phyloP scores from a whole-genome alignment of 495 filamentous ascomycete genomes.

The Tuber indicum region DNA sequence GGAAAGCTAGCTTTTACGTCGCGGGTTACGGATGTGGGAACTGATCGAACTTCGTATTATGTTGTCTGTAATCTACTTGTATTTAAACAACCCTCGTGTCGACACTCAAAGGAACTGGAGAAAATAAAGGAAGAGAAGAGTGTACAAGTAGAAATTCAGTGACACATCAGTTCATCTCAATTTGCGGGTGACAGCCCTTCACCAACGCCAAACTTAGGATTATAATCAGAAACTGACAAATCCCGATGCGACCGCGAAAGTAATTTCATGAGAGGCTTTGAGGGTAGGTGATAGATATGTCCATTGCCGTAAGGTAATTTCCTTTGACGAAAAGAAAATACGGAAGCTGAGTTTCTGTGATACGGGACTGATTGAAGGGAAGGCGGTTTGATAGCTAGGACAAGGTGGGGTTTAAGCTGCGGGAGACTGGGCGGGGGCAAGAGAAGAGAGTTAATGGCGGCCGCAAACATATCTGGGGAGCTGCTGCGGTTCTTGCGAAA shows the following conservation, averaged over 20 bases:
- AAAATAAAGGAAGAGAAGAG: not conserved
- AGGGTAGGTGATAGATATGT: not conserved
- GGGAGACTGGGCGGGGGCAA: not conserved
- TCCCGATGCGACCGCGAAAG: not conserved
- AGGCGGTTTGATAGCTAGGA: not conserved
- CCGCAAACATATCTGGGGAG: not conserved
- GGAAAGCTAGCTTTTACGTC: not conserved
- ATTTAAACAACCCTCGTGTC: not conserved
- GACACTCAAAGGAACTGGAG: not conserved
- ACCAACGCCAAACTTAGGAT: not conserved
- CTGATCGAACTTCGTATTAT: not conserved
- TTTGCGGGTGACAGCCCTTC: not conserved
- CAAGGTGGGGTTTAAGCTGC: not conserved
- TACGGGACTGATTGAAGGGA: too few relatives aligned
- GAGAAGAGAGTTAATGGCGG: too few relatives aligned
- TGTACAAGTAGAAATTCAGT: not conserved
- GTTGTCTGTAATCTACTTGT: too few relatives aligned
- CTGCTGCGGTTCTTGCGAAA: not conserved
- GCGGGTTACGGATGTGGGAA: not conserved
- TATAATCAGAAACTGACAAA: not conserved
- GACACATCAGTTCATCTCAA: not conserved
- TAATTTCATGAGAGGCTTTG: not conserved
- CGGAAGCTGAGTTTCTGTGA: not conserved
- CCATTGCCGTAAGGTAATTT: not conserved
- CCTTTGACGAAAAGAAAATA: not conserved